phyloP scores from a whole-genome alignment of 805 yeast genomes.

The Metschnikowia proteae region DNA sequence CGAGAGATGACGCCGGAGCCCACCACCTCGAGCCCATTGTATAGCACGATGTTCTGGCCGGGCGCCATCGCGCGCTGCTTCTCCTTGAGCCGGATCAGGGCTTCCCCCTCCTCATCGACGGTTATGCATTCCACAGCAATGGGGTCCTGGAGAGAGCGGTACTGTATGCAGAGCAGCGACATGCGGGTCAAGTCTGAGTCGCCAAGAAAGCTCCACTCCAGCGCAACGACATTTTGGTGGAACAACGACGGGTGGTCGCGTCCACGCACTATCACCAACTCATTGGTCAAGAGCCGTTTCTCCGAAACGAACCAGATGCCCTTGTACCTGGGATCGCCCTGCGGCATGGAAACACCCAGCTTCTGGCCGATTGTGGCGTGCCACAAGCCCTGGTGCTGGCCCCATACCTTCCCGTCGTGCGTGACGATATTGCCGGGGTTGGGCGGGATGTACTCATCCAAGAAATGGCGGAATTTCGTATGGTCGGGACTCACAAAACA shows the following conservation, averaged over 20 bases:
- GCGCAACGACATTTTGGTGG: constrained; percentile 39
- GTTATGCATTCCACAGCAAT: constrained; percentile 27
- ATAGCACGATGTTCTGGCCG: constrained; percentile 82
- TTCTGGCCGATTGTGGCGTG: constrained; percentile 92
- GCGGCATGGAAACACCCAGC: constrained; percentile 79
- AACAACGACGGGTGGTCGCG: constrained; percentile 54
- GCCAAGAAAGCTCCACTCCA: constrained; percentile 49
- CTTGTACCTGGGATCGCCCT: constrained; percentile 66
- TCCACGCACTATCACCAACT: constrained; percentile 76
- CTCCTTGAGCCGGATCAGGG: constrained; percentile 31
- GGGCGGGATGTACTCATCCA: constrained; percentile 68
- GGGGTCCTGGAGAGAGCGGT: constrained; percentile 69
- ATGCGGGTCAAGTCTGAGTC: background rate
- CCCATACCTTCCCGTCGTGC: constrained; percentile 71
- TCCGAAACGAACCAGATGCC: constrained; percentile 88
- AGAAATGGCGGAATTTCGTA: constrained; percentile 64
- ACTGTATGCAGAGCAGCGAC: constrained; percentile 49
- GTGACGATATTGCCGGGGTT: constrained; percentile 80
- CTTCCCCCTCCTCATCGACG: constrained; percentile 12
- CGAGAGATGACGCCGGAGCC: constrained; percentile 30
- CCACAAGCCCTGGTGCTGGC: constrained; percentile 86
- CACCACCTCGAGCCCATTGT: constrained; percentile 59
- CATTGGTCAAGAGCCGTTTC: constrained; percentile 61
- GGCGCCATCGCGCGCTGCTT: constrained; percentile 76
- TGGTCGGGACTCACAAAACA: constrained; percentile 77